Percentiles rank a stretch among this genome's conserved stretches.
These are phyloP conservation scores for Rutstroemia sp. DNA, from an alignment of 2,329 filamentous ascomycete genomes.

Conservation along the genomic window DNA sequence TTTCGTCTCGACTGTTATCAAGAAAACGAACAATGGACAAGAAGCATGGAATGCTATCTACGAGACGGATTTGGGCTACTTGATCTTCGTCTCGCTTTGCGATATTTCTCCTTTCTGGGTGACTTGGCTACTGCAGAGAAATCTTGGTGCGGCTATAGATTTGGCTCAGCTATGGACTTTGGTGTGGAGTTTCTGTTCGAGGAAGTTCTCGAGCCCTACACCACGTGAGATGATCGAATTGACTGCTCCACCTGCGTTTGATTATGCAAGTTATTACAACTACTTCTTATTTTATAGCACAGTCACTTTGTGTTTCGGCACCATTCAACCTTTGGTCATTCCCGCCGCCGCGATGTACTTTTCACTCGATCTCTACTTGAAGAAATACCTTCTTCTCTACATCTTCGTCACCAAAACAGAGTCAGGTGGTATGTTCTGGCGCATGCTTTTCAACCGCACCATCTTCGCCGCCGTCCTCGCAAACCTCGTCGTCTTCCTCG, in stretches of 20 bases:
- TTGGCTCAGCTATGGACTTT: conserved; percentile 83
- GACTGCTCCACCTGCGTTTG: conserved; percentile 85
- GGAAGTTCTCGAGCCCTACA: conserved; percentile 80
- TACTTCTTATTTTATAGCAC: conserved; percentile 95
- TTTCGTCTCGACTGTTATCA: conserved; percentile 60
- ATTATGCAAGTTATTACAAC: conserved; percentile 96
- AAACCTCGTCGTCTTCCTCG: conserved; percentile 70
- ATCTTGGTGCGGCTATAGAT: conserved; percentile 88
- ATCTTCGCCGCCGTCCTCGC: conserved; percentile 73
- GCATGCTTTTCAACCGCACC: conserved; percentile 85
- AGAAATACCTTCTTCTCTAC: conserved; percentile 92
- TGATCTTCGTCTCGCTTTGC: conserved; percentile 69
- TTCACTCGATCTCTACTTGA: conserved; percentile 74
- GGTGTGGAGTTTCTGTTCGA: conserved; percentile 74
- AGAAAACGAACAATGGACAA: conserved; percentile 46
- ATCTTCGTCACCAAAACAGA: conserved; percentile 96
- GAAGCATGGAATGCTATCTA: conserved; percentile 64
- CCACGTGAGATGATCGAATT: conserved; percentile 87
- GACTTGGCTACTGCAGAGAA: conserved; percentile 85
- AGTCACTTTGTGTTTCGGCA: conserved; percentile 76
- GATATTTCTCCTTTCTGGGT: conserved; percentile 87
- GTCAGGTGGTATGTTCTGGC: conserved; percentile 89
- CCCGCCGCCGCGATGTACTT: conserved; percentile 88
- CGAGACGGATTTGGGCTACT: conserved; percentile 52
- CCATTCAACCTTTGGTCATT: conserved; percentile 80